Evolutionary conservation across 75 land plant genomes (phyloP), one percentile per base, ranked within the genome.

Genomic region (Isoetes taiwanensis): DNA sequence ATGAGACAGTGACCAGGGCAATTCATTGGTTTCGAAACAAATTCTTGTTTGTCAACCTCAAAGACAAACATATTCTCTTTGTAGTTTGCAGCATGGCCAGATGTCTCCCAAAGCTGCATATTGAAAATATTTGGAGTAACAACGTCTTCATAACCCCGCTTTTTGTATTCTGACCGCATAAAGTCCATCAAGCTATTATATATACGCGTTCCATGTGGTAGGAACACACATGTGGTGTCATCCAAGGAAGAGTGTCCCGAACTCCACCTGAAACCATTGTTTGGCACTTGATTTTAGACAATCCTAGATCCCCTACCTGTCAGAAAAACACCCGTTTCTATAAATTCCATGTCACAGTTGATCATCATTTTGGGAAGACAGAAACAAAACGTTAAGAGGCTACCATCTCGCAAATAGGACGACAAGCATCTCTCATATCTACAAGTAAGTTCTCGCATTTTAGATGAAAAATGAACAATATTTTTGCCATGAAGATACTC

Each of bases 391-490:
- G n/a, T n/a, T n/a, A n/a, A n/a, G n/a, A n/a, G n/a, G n/a, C n/a
- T n/a, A 12, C 41, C 68, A 90, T 91, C 93, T 90, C 85, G 70
- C 96, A 90, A 1, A 90, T 70, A 32, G 96, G 96, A 5, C 96
- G 84, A 62, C 85, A 91, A 30, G 93, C 83, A 71, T 90, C 96
- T 56, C 93, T 67, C 96, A 90, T 90, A 64, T 90, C 85, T 2
- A 90, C 96, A 25, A 90, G 69, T 32, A 90, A 54, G 65, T 90
- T 90, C 48, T 90, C 96, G 74, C 96, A 85, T 57, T 90, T 90
- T 67, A 90, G 52, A 63, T 90, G 91, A 77, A n/a, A 90, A 90
- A 68, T 90, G 96, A 21, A 90, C 96, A 61, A 90, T 78, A 37
- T 80, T 82, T 63, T 86, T 90, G 24, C 79, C 83, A 64, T 90